Evolutionary conservation across 2,329 filamentous ascomycete species (phyloP).

Genomic region (Zelopaecilomyces penicillatus): DNA sequence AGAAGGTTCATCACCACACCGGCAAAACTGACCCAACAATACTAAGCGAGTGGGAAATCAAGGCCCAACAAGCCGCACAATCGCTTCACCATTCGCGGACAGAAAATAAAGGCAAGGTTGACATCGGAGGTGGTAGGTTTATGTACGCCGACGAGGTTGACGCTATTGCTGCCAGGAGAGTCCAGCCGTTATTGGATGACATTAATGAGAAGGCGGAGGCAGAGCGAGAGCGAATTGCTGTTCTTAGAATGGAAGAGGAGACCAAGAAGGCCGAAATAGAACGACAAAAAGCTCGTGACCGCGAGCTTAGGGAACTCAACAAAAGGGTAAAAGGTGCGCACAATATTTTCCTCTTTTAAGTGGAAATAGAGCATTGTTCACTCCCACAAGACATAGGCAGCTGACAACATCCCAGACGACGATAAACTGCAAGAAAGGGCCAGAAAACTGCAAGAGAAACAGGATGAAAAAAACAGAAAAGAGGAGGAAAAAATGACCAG

Average conservation of each 20-base stretch:
- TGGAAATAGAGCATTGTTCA: too few relatives aligned
- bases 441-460: conserved; percentile 15
- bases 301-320: conserved; percentile 44
- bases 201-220: conserved; percentile 71
- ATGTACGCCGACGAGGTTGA: conserved; percentile 73
- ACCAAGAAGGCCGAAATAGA: conserved; percentile 44
- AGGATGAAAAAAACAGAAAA: conserved; percentile 32
- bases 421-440: conserved; percentile 27
- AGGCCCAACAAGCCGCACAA: conserved; percentile 62
- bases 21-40: conserved; percentile 63
- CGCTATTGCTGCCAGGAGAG: conserved; percentile 63
- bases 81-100: conserved; percentile 54
- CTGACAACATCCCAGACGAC: conserved; percentile 28
- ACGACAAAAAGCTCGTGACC: conserved; percentile 40
- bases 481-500: conserved; percentile 45
- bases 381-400: neutral
- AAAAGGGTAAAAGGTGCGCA: conserved; percentile 52
- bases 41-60: conserved; percentile 69
- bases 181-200: conserved; percentile 79
- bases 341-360: too few relatives aligned
- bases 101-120: conserved; percentile 44
- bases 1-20: conserved; percentile 67
- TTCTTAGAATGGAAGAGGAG: conserved; percentile 54
- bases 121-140: conserved; percentile 74
- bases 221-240: conserved; percentile 59